Percentiles rank a stretch among this genome's conserved stretches.
These are phyloP conservation scores for Diddensiella caesifluorescens DNA, from an alignment of 805 yeast genomes.

Conservation along the genomic window DNA sequence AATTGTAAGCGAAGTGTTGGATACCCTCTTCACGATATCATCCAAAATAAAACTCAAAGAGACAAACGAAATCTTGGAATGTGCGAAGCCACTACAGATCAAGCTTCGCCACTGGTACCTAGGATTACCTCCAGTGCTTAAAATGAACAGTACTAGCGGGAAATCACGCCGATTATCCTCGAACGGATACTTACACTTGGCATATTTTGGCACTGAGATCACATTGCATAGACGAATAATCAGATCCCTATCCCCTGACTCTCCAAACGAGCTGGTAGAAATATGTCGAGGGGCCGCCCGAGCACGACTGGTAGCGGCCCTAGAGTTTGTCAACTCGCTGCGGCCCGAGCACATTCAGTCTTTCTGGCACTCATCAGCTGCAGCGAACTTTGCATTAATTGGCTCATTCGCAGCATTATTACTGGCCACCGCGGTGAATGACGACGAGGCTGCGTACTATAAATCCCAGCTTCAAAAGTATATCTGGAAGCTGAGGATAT, in stretches of 20 bases:
- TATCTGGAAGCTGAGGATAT: constrained; percentile 67
- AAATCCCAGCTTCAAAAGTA: constrained; percentile 68
- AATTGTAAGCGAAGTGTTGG: constrained; percentile 41
- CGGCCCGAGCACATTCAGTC: constrained; percentile 80
- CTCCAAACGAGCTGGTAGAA: constrained; percentile 48
- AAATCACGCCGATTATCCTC: constrained; percentile 34
- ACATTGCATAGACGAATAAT: constrained; percentile 62
- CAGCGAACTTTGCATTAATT: constrained; percentile 71
- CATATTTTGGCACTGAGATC: constrained; percentile 86
- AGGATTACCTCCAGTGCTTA: constrained; percentile 27
- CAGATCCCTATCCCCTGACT: constrained; percentile 32
- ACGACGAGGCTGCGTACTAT: constrained; percentile 59
- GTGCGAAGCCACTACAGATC: constrained; percentile 55
- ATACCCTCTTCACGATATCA: constrained; percentile 63
- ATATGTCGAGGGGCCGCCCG: constrained; percentile 85
- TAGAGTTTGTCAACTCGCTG: constrained; percentile 69
- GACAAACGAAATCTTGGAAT: constrained; percentile 61
- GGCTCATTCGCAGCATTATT: constrained; percentile 85
- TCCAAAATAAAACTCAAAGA: constrained; percentile 53
- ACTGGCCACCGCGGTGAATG: constrained; percentile 52
- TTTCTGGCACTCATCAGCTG: constrained; percentile 83
- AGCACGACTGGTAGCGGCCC: constrained; percentile 74
- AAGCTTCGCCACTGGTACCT: constrained; percentile 34
- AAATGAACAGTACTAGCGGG: constrained; percentile 16
- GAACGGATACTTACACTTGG: constrained; percentile 72